Base-by-base conservation (phyloP, 352 stramenopile genomes). In the Phytophthora tentaculata region DNA sequence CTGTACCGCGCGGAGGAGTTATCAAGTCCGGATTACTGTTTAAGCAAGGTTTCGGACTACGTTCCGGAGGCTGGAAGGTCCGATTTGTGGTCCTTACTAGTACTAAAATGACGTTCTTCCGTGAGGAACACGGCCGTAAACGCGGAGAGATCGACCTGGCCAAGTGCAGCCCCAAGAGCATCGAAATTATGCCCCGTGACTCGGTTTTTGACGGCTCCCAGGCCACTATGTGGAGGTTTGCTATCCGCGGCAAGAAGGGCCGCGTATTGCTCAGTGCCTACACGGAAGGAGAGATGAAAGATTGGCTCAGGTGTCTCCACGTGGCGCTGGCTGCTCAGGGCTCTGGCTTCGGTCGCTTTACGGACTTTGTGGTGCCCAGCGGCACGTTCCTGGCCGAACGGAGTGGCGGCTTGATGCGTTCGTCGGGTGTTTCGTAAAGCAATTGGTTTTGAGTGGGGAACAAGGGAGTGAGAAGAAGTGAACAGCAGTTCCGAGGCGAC, bases 111-210 rank as follows among this genome's bases (percentile, higher is more conserved):
- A 87, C 70, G 26, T 92, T 92, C 35, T 95, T 77, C 70, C 77
- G 72, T 23, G 86, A 91, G 64, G 85, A 95, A 65, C 57, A 88
- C 66, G 88, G 88, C 13, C 74, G 76, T 17, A 83, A 85, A 52
- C 81, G 86, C 26, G 82, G 86, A 5, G 84, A 94, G 60, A 81
- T 95, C 53, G 81, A 95, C 64, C 61, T 95, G 55, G 58, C 81
- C 61, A 86, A 86, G 32, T 92, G 82, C 63, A 78, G 54, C 45
- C 65, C 54, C 49, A 89, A 91, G 65, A 83, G 79, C 47, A 86
- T 95, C 50, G 84, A 95, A 64, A 89, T 93, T 48, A 94, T 95
- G 88, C 88, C 88, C 0, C 75, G 74, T 24, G 86, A 95, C 66
- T 94, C 86, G 55, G 67, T 91, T 32, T 94, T 92, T 64, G 87